These are phyloP conservation scores for Hericium coralloides DNA, from an alignment of 768 basidiomycete genomes.

Conservation along the genomic window DNA sequence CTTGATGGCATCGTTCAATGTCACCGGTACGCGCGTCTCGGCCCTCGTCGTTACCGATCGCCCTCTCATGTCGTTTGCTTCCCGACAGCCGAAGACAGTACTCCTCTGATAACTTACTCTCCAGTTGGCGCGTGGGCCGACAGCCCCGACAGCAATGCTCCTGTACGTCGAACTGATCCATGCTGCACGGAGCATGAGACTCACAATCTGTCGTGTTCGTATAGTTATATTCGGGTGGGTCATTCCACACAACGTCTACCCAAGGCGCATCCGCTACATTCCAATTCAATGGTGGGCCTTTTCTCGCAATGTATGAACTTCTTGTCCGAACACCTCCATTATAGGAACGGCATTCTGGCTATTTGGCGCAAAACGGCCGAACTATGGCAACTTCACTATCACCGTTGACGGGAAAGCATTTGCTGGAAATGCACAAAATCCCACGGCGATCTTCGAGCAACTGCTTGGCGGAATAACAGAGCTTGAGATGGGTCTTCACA, in stretches of 20 bases:
- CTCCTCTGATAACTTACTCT: constrained; percentile 43
- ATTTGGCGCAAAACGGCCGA: constrained; percentile 36
- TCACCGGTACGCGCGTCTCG: constrained; percentile 26
- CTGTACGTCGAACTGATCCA: constrained; percentile 11
- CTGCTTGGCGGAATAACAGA: constrained; percentile 35
- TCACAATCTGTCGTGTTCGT: not conserved
- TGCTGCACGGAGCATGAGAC: not conserved
- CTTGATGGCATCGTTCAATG: constrained; percentile 41
- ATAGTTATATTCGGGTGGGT: constrained; percentile 36
- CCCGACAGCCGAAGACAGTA: constrained; percentile 43
- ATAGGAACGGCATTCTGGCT: constrained; percentile 40
- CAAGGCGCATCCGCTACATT: constrained; percentile 42
- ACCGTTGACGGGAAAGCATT: constrained; percentile 35
- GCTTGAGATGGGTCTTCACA: constrained; percentile 37
- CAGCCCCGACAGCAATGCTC: constrained; percentile 32
- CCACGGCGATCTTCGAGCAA: constrained; percentile 24
- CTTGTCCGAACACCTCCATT: not conserved
- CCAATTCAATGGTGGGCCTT: constrained; percentile 33
- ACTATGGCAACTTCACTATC: constrained; percentile 39
- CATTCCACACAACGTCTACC: constrained; percentile 34
- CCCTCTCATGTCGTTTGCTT: not conserved
- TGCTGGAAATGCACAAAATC: constrained; percentile 25
- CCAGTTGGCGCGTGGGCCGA: constrained; percentile 44
- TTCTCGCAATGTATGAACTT: not conserved
- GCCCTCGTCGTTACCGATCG: not conserved